Conservation (phyloP, 495 filamentous ascomycete species). For the Aspergillus conjunctus region DNA sequence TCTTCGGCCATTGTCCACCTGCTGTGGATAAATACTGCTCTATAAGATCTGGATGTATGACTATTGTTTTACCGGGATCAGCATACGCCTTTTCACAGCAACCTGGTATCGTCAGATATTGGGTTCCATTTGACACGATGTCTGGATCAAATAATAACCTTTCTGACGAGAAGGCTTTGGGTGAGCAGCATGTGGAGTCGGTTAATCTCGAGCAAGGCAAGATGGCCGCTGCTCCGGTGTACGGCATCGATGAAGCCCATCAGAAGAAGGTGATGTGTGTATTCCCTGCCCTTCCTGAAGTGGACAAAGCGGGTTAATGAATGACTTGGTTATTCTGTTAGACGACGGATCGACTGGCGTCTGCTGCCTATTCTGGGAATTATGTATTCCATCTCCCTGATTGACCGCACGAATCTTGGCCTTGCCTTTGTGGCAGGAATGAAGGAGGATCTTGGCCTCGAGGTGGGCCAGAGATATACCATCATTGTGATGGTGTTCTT, state of each 20-base stretch:
- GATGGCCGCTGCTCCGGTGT: not conserved
- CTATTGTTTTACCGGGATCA: not conserved
- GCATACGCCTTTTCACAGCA: not conserved
- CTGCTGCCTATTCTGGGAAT: conserved; percentile 21
- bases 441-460: conserved; percentile 22
- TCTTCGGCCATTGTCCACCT: conserved; percentile 12
- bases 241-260: conserved; percentile 25
- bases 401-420: conserved; percentile 23
- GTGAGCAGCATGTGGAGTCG: conserved; percentile 17
- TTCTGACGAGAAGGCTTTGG: conserved; percentile 10
- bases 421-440: conserved; percentile 24
- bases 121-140: not conserved
- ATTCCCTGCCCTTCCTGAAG: not conserved
- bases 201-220: conserved; percentile 15
- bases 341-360: conserved; percentile 20
- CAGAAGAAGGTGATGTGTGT: conserved; percentile 24
- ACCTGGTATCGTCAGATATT: not conserved
- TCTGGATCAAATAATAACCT: not conserved
- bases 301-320: not conserved
- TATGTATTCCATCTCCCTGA: conserved; percentile 25
- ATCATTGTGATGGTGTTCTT: conserved; percentile 26
- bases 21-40: not conserved
- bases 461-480: conserved; percentile 20
- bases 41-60: not conserved
- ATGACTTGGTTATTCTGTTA: not conserved